Conservation (phyloP, 345 rosid genomes). For the Euphorbia peplus region DNA sequence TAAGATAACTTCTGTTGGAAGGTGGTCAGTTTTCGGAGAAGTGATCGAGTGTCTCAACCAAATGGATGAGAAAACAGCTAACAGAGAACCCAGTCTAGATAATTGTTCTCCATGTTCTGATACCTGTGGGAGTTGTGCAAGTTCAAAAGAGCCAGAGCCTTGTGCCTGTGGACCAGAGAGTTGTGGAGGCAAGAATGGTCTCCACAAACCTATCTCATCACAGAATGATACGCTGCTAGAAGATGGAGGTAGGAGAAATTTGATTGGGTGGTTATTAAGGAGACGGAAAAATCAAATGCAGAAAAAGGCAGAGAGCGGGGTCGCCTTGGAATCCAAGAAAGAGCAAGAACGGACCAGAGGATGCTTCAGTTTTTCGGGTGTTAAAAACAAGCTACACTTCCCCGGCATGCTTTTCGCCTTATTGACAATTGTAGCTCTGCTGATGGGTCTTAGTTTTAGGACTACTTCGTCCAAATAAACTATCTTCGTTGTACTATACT, state of each 20-base stretch:
- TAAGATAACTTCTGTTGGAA: conserved; percentile 85
- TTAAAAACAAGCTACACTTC: conserved; percentile 52
- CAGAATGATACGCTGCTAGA: conserved; percentile 26
- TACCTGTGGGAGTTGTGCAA: conserved; percentile 39
- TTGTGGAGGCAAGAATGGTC: conserved; percentile 40
- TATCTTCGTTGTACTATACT: not conserved
- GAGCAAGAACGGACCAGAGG: conserved; percentile 31
- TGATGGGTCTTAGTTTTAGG: conserved; percentile 45
- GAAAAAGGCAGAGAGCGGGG: conserved; percentile 24
- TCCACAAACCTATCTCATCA: conserved; percentile 10
- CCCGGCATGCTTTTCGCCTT: conserved; percentile 65
- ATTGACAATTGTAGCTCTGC: conserved; percentile 43
- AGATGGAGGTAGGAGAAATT: conserved; percentile 27
- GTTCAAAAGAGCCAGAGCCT: conserved; percentile 37
- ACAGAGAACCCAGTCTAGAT: conserved; percentile 24
- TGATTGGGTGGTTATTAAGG: conserved; percentile 52
- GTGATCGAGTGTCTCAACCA: conserved; percentile 54
- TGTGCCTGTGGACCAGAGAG: conserved; percentile 47
- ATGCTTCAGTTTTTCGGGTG: conserved; percentile 37
- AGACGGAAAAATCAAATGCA: conserved; percentile 33
- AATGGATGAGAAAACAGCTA: conserved; percentile 18
- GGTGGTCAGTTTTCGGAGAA: conserved; percentile 93
- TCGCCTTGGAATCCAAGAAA: conserved; percentile 17
- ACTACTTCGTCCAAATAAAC: conserved; percentile 24
- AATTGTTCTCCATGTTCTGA: conserved; percentile 28